Percentiles rank a stretch among this genome's conserved stretches.
Conservation (phyloP, 1,284 basidiomycete genomes). For the Ceratorhiza oryzae-sativae region DNA sequence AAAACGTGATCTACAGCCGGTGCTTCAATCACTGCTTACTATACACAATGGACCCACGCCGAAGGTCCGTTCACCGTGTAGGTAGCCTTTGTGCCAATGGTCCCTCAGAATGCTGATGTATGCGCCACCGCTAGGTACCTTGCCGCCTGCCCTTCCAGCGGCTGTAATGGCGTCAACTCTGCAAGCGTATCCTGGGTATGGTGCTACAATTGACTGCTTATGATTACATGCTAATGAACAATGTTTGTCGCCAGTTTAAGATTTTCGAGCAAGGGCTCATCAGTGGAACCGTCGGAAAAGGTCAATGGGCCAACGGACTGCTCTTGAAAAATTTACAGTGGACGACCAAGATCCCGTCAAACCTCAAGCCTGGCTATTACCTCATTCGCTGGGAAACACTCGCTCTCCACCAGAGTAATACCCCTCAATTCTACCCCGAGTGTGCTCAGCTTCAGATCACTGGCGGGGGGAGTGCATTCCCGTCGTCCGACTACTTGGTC, state of each 20-base stretch:
- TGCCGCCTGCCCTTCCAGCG: constrained; percentile 42
- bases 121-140: constrained; percentile 40
- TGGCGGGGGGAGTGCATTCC: constrained; percentile 40
- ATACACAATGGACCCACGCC: constrained; percentile 42
- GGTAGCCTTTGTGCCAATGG: too few species aligned
- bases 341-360: constrained; percentile 41
- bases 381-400: constrained; percentile 41
- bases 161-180: constrained; percentile 45
- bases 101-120: not conserved
- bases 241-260: constrained; percentile 65
- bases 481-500: constrained; percentile 47
- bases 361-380: constrained; percentile 39
- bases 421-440: constrained; percentile 44
- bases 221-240: constrained; percentile 4
- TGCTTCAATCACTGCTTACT: constrained; percentile 24
- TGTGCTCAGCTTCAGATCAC: constrained; percentile 45
- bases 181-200: constrained; percentile 35
- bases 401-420: constrained; percentile 44
- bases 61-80: constrained; percentile 40
- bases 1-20: constrained; percentile 16
- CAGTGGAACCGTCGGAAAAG: constrained; percentile 57
- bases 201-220: constrained; percentile 32
- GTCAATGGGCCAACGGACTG: constrained; percentile 59
- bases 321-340: constrained; percentile 54
- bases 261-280: constrained; percentile 64